Conservation (phyloP, 1,284 basidiomycete species). For the Malassezia globosa region DNA sequence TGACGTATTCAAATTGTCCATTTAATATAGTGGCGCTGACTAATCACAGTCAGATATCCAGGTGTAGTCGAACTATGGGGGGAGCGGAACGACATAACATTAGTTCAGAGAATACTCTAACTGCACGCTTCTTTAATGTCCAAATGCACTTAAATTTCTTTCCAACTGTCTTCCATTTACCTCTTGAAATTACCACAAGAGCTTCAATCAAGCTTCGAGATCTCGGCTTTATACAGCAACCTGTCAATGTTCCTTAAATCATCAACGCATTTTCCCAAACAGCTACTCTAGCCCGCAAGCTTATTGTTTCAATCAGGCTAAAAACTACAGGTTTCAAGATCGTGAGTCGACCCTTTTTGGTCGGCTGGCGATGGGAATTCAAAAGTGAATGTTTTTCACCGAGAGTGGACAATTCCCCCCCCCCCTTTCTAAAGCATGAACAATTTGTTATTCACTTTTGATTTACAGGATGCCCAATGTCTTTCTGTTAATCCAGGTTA, state of each 20-base stretch:
- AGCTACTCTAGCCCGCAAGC: constrained; percentile 13
- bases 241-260: constrained; percentile 1
- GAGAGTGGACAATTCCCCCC: constrained; percentile 22
- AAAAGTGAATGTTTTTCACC: constrained; percentile 26
- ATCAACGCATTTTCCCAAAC: constrained; percentile 2
- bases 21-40: too few relatives aligned
- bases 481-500: constrained; percentile 18
- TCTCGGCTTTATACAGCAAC: not conserved
- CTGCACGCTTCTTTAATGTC: too few relatives aligned
- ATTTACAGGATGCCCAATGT: constrained; percentile 27
- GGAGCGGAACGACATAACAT: too few relatives aligned
- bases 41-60: too few relatives aligned
- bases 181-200: not conserved
- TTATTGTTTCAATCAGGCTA: not conserved
- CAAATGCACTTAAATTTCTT: too few relatives aligned
- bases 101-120: too few relatives aligned
- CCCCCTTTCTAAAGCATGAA: constrained; percentile 34
- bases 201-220: not conserved
- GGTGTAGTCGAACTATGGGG: too few relatives aligned
- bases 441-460: constrained; percentile 20
- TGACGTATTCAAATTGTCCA: too few relatives aligned
- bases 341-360: constrained; percentile 28
- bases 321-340: constrained; percentile 5
- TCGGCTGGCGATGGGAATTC: constrained; percentile 20
- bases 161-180: too few relatives aligned